Conservation (phyloP, 2,329 filamentous ascomycete genomes). For the Dactylellina haptotyla region DNA sequence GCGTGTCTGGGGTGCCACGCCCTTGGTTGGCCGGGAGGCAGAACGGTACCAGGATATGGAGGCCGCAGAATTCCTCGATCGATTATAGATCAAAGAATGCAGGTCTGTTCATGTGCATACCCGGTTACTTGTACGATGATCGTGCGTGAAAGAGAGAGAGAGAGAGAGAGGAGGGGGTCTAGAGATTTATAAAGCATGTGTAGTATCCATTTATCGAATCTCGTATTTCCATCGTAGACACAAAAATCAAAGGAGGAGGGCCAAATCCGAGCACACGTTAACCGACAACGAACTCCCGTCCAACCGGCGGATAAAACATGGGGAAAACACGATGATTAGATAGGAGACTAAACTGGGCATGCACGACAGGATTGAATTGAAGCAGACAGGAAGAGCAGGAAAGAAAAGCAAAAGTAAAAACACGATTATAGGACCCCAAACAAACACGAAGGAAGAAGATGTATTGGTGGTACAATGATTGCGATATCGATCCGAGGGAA, state of each 20-base stretch:
- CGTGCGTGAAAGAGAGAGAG: too few relatives aligned
- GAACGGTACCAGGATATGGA: too few relatives aligned
- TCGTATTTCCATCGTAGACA: constrained; percentile 44
- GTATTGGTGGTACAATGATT: constrained; percentile 47
- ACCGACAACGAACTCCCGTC: constrained; percentile 44
- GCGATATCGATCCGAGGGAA: constrained; percentile 21
- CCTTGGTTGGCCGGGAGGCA: too few relatives aligned
- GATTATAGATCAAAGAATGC: too few relatives aligned
- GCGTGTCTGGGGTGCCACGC: too few relatives aligned
- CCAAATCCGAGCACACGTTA: constrained; percentile 1
- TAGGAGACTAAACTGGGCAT: constrained; percentile 1
- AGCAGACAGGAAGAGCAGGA: neutral
- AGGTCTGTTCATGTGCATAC: too few relatives aligned
- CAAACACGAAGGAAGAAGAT: constrained; percentile 24
- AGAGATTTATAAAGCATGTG: neutral
- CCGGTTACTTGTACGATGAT: too few relatives aligned
- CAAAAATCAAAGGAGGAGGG: neutral
- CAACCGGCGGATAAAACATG: constrained; percentile 41
- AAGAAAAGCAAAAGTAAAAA: neutral
- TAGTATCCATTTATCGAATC: constrained; percentile 22
- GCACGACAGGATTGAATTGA: constrained; percentile 4
- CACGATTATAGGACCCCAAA: neutral
- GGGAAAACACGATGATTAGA: constrained; percentile 8
- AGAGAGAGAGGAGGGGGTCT: too few relatives aligned
- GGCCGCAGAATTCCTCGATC: too few relatives aligned